phyloP scores from a whole-genome alignment of 1,284 basidiomycete species.

The Naganishia sp. region DNA sequence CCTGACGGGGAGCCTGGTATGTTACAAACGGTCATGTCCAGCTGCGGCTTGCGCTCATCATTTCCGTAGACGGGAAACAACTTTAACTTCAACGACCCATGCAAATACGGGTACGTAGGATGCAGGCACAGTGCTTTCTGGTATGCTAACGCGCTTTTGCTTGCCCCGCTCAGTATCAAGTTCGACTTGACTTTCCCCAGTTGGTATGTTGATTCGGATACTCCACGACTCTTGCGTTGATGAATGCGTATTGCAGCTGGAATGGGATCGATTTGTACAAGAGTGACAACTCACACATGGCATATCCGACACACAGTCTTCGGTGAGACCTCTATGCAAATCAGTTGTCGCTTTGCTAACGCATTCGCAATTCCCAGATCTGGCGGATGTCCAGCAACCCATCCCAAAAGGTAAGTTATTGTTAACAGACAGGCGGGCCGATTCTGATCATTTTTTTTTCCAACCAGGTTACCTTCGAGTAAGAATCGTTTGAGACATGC shows the following conservation, averaged over 20 bases:
- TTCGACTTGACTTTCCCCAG: conserved; percentile 44
- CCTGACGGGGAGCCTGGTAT: background rate
- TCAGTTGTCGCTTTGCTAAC: conserved; percentile 35
- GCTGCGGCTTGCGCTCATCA: background rate
- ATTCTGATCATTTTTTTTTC: conserved; percentile 33
- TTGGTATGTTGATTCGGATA: conserved; percentile 7
- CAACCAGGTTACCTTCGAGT: conserved; percentile 41
- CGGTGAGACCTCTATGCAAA: conserved; percentile 4
- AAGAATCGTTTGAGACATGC: too few species aligned
- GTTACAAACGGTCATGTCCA: background rate
- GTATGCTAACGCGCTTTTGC: background rate
- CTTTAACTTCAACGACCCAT: conserved; percentile 25
- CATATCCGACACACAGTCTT: conserved; percentile 37
- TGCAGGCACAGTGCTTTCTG: background rate
- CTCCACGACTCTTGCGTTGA: too few species aligned
- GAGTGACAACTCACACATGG: conserved; percentile 40
- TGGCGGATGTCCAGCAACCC: conserved; percentile 34
- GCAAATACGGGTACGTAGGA: conserved; percentile 47
- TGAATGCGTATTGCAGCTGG: conserved; percentile 43
- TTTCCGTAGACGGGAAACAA: background rate
- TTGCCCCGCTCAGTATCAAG: conserved; percentile 40
- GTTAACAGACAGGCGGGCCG: too few species aligned
- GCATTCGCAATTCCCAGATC: background rate
- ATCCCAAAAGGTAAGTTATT: conserved; percentile 40
- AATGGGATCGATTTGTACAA: conserved; percentile 53